Evolutionary conservation across 1,284 basidiomycete species (phyloP), one percentile per base, ranked within the genome.

Genomic region (Ceratobasidium sp.): DNA sequence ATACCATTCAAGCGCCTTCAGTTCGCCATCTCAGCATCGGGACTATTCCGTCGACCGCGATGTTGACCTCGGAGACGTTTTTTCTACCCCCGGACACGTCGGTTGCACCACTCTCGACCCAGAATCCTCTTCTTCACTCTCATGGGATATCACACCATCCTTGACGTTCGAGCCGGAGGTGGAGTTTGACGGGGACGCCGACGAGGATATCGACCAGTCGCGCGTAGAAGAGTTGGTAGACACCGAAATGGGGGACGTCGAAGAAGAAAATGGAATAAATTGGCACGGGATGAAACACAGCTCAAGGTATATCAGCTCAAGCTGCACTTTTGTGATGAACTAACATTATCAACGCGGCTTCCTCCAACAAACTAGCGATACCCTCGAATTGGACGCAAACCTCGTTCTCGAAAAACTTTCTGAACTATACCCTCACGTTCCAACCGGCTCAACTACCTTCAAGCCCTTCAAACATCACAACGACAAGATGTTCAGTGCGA

Each of bases 91-190:
- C 2, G 49, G 42, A 23, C 46, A 61, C 10, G 33, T 53, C 20
- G 7, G 20, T 6, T 46, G 26, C 12, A 39, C 26, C 15, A 28
- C 28, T 13, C 61, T 18, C 0, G 61, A 66, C 20, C 28, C 5
- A 4, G 63, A 66, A 15, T 39, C 33, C 51, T 66, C 73, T 23
- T 76, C 73, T n/a, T 40, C 46, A 0, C 46, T 67, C 10, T 76
- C 73, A 49, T 76, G 73, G 73, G 73, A 76, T 46, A n/a, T 76
- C n/a, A 56, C 73, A 0, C 63, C 63, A 23, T 76, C 73, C 5
- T 42, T 76, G 9, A 67, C 49, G 4, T 76, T 66, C 51, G 73
- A 67, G 4, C 58, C 58, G 26, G 44, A 73, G 3, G 20, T 10
- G 7, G 51, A 69, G 13, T 15, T 55, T 26, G 73, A 76, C 33